Percentiles rank a stretch among this genome's conserved stretches.
Evolutionary conservation across 2,329 filamentous ascomycete genomes (phyloP).

Genomic region (Geosmithia morbida): DNA sequence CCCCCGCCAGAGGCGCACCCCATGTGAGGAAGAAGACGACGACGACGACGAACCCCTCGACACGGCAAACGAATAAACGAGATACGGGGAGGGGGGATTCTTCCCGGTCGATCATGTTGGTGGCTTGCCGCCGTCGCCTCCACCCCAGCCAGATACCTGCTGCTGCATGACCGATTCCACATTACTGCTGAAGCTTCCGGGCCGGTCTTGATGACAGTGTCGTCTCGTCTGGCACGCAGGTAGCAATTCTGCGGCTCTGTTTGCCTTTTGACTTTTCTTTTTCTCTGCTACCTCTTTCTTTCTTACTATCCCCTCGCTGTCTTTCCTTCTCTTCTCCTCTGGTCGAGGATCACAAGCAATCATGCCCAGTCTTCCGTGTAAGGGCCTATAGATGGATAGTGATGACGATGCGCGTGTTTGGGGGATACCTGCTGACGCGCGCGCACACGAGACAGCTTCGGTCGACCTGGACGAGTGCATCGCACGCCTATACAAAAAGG

Average conservation of each 20-base stretch:
- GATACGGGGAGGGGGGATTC: not conserved
- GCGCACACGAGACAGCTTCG: conserved; percentile 44
- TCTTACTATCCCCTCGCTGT: not conserved
- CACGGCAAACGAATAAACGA: conserved; percentile 4
- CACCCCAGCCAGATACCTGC: no score
- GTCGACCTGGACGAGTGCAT: conserved; percentile 99
- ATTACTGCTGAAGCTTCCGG: conserved; percentile 5
- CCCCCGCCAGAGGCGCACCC: no score
- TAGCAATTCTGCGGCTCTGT: not conserved
- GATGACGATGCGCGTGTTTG: not conserved
- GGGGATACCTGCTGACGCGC: not conserved
- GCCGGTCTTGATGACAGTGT: conserved; percentile 10
- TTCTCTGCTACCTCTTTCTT: not conserved
- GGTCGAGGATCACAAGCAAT: not conserved
- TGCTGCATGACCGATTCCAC: no score
- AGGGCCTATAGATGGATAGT: not conserved
- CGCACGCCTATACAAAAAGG: conserved; percentile 88
- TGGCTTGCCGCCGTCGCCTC: conserved; percentile 15
- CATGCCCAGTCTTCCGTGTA: conserved; percentile 45
- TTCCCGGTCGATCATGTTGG: conserved; percentile 24
- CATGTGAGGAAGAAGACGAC: no score
- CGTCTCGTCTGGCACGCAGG: conserved; percentile 1
- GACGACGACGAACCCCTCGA: conserved; percentile 9
- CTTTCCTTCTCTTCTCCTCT: no score
- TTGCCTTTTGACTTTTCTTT: not conserved